These are phyloP conservation scores for Auriscalpium orientale DNA, from an alignment of 768 basidiomycete genomes.

Conservation along the genomic window DNA sequence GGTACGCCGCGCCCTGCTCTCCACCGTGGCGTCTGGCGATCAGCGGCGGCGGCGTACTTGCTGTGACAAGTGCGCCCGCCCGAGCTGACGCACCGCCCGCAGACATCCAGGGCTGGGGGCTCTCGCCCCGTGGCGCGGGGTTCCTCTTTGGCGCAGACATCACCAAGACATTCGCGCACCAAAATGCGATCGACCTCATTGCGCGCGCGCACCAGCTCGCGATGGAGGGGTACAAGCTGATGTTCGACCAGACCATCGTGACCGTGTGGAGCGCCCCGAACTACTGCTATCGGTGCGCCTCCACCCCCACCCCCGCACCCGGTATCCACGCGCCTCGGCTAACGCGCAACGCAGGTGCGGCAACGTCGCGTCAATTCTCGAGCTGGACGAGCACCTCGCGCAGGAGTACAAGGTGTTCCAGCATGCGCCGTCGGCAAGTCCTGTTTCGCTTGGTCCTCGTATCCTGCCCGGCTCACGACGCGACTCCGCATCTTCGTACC, in stretches of 20 bases:
- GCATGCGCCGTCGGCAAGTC: constrained; percentile 76
- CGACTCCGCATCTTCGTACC: background rate
- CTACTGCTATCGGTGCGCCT: constrained; percentile 87
- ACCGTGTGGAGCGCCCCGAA: constrained; percentile 99
- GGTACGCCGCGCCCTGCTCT: constrained; percentile 41
- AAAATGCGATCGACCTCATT: constrained; percentile 90
- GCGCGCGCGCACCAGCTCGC: constrained; percentile 96
- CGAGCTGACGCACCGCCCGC: background rate
- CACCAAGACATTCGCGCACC: constrained; percentile 81
- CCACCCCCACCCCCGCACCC: no score
- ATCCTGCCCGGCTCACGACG: background rate
- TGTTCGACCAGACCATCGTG: constrained; percentile 93
- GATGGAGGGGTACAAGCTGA: constrained; percentile 95
- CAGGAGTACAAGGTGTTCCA: constrained; percentile 96
- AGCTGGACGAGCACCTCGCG: constrained; percentile 86
- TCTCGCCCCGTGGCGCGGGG: constrained; percentile 96
- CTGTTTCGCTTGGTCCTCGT: background rate
- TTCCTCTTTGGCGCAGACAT: constrained; percentile 93
- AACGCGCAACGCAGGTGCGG: constrained; percentile 58
- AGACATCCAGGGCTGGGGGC: constrained; percentile 93
- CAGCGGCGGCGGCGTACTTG: background rate
- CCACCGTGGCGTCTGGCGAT: background rate
- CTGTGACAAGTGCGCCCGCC: background rate
- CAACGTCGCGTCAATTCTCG: constrained; percentile 90
- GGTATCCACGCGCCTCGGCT: no score